Evolutionary conservation across 2,329 filamentous ascomycete genomes (phyloP), one percentile per base, ranked within the genome.

Genomic region (Leptoxyphium fumago): DNA sequence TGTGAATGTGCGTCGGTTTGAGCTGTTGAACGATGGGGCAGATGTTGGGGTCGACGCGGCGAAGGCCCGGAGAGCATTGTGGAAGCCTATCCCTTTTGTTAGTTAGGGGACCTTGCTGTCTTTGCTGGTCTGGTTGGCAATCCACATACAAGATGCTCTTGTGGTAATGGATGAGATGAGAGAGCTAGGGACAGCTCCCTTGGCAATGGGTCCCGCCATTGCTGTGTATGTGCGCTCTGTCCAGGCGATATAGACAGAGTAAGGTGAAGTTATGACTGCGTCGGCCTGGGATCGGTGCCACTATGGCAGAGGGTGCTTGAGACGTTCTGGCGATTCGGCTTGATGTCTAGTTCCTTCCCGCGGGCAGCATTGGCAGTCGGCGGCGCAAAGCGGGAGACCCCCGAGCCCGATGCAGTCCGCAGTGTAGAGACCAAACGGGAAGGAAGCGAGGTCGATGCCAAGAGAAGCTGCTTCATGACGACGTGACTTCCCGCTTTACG

Each of bases 1-100:
- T 34, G 85, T 85, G 66, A 94, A 93, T 48, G 75, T 67, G 60
- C 82, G 75, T 50, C 62, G 50, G 34, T 52, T 62, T 63, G 32
- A 9, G 11, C 13, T 9, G 9, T 36, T 36, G 43, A 14, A 38
- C 36, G 21, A 40, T 39, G 41, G 40, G 11, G 36, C 9, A 14
- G 2, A 30, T 28, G 43, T 15, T 36, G 39, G 34, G 5, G 43
- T 47, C 2, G 51, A 51, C n/a, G 55, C 49, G 42, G 54, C 52
- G 50, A 59, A 61, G 39, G 55, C 38, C 38, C 54, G 55, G 15
- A 45, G 40, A 40, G 50, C 43, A 17, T 41, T 28, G 40, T 10
- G 43, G 26, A 18, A 41, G 41, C 40, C 38, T 17, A 11, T 11
- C 21, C 21, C 21, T 26, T 7, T 4, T 26, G 21, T 26, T 7